Percentiles rank a stretch among this genome's conserved stretches.
These are phyloP conservation scores for Raffaelea ambrosiae DNA, from an alignment of 2,329 filamentous ascomycete species.

Conservation along the genomic window DNA sequence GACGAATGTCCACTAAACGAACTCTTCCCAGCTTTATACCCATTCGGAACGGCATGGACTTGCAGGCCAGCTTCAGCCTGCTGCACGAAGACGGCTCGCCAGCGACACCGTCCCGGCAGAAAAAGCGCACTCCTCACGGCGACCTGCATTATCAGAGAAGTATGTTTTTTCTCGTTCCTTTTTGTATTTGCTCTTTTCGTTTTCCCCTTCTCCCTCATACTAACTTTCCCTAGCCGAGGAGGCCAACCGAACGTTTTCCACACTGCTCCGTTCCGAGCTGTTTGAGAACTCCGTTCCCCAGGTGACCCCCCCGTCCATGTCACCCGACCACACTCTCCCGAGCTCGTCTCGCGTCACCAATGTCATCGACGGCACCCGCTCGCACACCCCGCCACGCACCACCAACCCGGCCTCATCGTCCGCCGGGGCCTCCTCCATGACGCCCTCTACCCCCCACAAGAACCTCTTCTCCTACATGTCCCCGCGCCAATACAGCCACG, in stretches of 20 bases:
- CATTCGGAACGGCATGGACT: constrained; percentile 83
- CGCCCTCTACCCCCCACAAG: constrained; percentile 92
- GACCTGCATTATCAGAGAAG: constrained; percentile 93
- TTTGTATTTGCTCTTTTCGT: background rate
- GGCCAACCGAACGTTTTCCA: constrained; percentile 88
- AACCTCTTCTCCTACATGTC: constrained; percentile 93
- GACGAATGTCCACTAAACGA: too few relatives aligned
- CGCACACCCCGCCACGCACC: constrained; percentile 63
- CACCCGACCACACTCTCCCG: constrained; percentile 46
- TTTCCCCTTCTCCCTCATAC: background rate
- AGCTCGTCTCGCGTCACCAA: constrained; percentile 45
- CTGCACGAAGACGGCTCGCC: constrained; percentile 90
- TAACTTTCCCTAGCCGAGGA: constrained; percentile 58
- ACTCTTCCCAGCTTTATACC: constrained; percentile 73
- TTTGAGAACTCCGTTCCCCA: constrained; percentile 90
- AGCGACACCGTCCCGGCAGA: constrained; percentile 77
- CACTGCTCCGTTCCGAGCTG: constrained; percentile 78
- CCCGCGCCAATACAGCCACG: constrained; percentile 57
- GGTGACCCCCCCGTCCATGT: constrained; percentile 54
- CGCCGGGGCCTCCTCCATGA: constrained; percentile 62
- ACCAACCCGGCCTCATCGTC: constrained; percentile 9
- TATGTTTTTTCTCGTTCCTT: constrained; percentile 31
- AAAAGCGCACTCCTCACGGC: constrained; percentile 76
- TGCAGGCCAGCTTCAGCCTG: constrained; percentile 86
- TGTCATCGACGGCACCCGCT: constrained; percentile 57